These are phyloP conservation scores for Linnemannia elongata DNA, from an alignment of 192 early-diverging fungal genomes.

Conservation along the genomic window DNA sequence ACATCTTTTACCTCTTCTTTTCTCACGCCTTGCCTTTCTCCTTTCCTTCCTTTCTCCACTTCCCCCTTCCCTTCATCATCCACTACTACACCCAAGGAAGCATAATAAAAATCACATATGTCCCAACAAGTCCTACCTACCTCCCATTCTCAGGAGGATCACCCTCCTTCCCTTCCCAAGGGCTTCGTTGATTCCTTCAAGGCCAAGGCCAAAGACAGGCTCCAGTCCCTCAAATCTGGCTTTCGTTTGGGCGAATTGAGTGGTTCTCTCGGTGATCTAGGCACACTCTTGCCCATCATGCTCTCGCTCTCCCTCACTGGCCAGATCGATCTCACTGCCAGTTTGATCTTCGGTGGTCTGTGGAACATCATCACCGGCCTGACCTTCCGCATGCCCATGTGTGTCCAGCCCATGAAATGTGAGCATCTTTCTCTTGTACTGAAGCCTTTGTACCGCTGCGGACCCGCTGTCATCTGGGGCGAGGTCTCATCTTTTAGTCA, in stretches of 20 bases:
- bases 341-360: conserved; percentile 89
- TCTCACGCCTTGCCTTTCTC: not conserved
- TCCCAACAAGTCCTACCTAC: conserved; percentile 24
- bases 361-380: conserved; percentile 88
- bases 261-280: conserved; percentile 81
- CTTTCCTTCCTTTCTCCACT: no score
- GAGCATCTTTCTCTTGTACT: conserved; percentile 19
- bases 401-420: conserved; percentile 94
- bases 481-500: not conserved
- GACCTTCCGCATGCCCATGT: conserved; percentile 85
- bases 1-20: not conserved
- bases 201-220: conserved; percentile 27
- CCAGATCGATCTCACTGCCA: conserved; percentile 80
- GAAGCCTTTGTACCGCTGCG: not conserved
- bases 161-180: not conserved
- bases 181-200: conserved; percentile 21
- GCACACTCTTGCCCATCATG: conserved; percentile 85
- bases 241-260: conserved; percentile 66
- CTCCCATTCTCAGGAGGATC: conserved; percentile 10
- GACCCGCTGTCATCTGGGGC: not conserved
- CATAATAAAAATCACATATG: not conserved
- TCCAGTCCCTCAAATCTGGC: conserved; percentile 26
- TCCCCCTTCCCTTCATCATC: not conserved
- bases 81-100: not conserved
- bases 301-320: conserved; percentile 78